These are phyloP conservation scores for Aspergillus sclerotiicarbonarius DNA, from an alignment of 495 filamentous ascomycete species.

Conservation along the genomic window DNA sequence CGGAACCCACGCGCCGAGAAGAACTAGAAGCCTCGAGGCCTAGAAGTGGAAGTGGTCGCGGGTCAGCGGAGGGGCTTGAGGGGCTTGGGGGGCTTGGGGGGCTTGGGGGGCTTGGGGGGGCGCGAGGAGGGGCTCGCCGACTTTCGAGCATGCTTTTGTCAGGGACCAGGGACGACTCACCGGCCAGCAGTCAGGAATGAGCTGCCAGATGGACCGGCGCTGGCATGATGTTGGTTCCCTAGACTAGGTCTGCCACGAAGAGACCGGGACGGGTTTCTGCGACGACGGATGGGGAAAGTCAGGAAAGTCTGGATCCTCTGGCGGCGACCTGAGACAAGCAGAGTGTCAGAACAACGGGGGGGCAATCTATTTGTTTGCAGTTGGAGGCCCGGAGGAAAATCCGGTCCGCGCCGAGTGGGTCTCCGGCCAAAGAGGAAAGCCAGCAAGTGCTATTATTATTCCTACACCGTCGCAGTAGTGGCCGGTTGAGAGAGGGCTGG, in stretches of 20 bases:
- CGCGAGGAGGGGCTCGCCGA: not conserved
- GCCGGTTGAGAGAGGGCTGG: not conserved
- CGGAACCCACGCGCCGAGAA: not conserved
- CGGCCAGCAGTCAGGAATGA: too few species aligned
- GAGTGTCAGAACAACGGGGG: slow-evolving; percentile 8
- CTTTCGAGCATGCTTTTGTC: too few species aligned
- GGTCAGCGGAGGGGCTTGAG: not conserved
- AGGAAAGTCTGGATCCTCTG: not conserved
- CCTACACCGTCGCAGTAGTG: not conserved
- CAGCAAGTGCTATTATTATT: not conserved
- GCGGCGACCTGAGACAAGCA: slow-evolving; percentile 1
- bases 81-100: too few species aligned
- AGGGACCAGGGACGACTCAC: too few species aligned
- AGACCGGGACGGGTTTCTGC: too few species aligned
- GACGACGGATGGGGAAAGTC: not conserved
- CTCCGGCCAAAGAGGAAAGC: not conserved
- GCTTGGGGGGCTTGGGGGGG: too few species aligned
- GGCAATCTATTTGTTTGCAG: not conserved
- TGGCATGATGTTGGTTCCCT: too few species aligned
- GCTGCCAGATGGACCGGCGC: too few species aligned
- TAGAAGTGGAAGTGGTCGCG: too few species aligned
- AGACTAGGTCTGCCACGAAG: too few species aligned
- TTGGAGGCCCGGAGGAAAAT: not conserved
- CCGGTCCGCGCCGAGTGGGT: slow-evolving; percentile 11
- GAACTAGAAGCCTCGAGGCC: not conserved